Evolutionary conservation across 805 yeast genomes (phyloP), one percentile per base, ranked within the genome.

Genomic region (Ogataea trehaloabstinens): DNA sequence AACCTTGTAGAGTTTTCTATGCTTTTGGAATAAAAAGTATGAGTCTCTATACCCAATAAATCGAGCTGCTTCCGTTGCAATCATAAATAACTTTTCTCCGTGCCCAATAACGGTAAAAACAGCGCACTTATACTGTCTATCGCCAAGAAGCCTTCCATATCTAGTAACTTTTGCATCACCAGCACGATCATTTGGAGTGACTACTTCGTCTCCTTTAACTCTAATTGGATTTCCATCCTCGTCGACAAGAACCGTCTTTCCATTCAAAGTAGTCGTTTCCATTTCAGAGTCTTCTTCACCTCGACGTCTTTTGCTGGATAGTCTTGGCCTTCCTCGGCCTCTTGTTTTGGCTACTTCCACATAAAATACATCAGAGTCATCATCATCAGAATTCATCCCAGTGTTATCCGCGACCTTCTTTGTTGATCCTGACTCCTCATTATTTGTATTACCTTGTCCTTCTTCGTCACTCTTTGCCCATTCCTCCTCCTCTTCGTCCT

Each of bases 51-150:
- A 86, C 3, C 97, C 98, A 45, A 91, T 88, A 54, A 91, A 80
- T 51, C 98, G 76, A 1, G 99, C 97, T 2, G 96, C 96, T 57
- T 93, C 99, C 0, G 98, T 90, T 2, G 95, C 82, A 34, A 93
- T 76, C 95, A 91, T 90, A 61, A 78, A 93, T 41, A 81, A 70
- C 48, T 81, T 72, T 16, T 79, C 76, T 6, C 95, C 96, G 39
- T 78, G 70, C 4, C 78, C 81, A 29, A 67, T 56, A 6, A 84
- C 68, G 5, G 80, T 80, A 61, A 85, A 85, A 0, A 84, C 74
- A 44, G 82, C 75, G 39, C 82, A 79, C 42, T 90, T 71, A 66
- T 76, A 91, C 53, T 78, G 76, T 47, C 97, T 74, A 13, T 79
- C 90, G 4, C 85, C 95, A 31, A 62, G 57, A 42, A 91, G 67